Base-by-base conservation (phyloP, 108 stramenopile genomes). In the Parietichytrium sp. region DNA sequence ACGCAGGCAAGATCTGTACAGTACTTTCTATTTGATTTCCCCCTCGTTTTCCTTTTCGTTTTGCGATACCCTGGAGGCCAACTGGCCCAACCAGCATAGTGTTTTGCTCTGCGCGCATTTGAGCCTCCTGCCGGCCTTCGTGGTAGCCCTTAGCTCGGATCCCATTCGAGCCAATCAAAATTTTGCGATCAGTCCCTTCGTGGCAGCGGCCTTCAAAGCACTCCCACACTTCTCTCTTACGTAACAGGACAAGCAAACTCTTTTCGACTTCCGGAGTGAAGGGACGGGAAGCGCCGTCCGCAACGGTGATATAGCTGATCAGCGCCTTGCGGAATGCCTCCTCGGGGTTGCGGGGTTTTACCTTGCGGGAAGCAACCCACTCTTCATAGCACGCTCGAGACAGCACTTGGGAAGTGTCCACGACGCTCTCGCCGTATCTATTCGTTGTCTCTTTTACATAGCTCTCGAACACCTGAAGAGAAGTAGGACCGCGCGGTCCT, bases 71-170 rank as follows among this genome's bases (percentile, higher is more conserved):
- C n/a, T n/a, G n/a, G n/a, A n/a, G n/a, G n/a, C n/a, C n/a, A n/a
- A n/a, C n/a, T n/a, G n/a, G n/a, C n/a, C n/a, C n/a, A n/a, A n/a
- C n/a, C n/a, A n/a, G n/a, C n/a, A n/a, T n/a, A n/a, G n/a, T n/a
- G n/a, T n/a, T n/a, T n/a, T n/a, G n/a, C n/a, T n/a, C n/a, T n/a
- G n/a, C n/a, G n/a, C n/a, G n/a, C n/a, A n/a, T n/a, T n/a, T n/a
- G n/a, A n/a, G n/a, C n/a, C n/a, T n/a, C n/a, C n/a, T n/a, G n/a
- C n/a, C n/a, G n/a, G 3, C 61, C 38, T 20, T 72, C 61, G 42
- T 72, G 61, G 42, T 25, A 72, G 61, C 61, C 61, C 10, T 72
- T 33, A 6, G 61, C 45, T n/a, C 61, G 61, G 20, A 72, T 45
- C 1, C 61, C 61, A 3, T 72, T 33, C 20, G 36, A 33, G 20